Evolutionary conservation across 1,284 basidiomycete genomes (phyloP).

Genomic region (Athelia psychrophila): DNA sequence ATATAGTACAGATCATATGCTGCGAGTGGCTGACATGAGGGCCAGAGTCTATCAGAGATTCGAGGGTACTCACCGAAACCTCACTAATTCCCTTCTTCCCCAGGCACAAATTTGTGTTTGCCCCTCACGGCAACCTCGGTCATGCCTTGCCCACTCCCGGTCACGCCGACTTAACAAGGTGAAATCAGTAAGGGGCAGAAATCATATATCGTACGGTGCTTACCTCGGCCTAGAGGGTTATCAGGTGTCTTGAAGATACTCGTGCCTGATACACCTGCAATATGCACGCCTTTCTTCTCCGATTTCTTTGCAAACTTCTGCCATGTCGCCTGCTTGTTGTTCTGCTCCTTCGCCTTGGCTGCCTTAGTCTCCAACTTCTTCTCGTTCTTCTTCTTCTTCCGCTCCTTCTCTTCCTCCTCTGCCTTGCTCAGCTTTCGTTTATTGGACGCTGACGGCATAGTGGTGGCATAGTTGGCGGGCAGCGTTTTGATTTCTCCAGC

Average conservation of each 20-base stretch:
- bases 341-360: slow-evolving; percentile 88
- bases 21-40: not conserved
- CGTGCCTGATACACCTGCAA: slow-evolving; percentile 82
- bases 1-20: not conserved
- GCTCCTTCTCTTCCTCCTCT: slow-evolving; percentile 88
- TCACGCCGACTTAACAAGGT: slow-evolving; percentile 77
- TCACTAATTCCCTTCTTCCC: slow-evolving; percentile 38
- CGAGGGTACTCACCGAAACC: not conserved
- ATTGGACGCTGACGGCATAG: slow-evolving; percentile 38
- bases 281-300: slow-evolving; percentile 92
- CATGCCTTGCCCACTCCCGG: slow-evolving; percentile 92
- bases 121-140: slow-evolving; percentile 71
- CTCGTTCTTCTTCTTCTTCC: slow-evolving; percentile 95
- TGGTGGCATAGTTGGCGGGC: slow-evolving; percentile 49
- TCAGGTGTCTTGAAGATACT: slow-evolving; percentile 97
- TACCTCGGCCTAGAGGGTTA: slow-evolving; percentile 86
- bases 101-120: slow-evolving; percentile 78
- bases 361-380: slow-evolving; percentile 89
- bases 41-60: not conserved
- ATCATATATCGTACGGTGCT: slow-evolving; percentile 23
- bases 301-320: slow-evolving; percentile 98
- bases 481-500: slow-evolving; percentile 70
- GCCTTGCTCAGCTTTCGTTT: slow-evolving; percentile 80
- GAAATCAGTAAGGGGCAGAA: slow-evolving; percentile 14
- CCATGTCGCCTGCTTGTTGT: slow-evolving; percentile 89